Conservation (phyloP, 345 rosid species). For the Pelargonium nanum region DNA sequence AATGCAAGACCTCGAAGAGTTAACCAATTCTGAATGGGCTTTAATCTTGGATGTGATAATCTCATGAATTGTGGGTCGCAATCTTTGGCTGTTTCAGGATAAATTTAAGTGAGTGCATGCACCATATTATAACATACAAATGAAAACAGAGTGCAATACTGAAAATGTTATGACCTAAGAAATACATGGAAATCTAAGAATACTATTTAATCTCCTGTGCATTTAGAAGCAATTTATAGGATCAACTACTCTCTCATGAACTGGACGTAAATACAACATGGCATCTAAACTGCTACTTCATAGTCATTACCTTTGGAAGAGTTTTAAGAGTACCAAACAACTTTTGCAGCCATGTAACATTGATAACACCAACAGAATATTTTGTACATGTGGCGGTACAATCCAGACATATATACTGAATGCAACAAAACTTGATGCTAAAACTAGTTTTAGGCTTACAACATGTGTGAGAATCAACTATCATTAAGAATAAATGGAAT, state of each 20-base stretch:
- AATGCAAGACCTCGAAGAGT: constrained; percentile 48
- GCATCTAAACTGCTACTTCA: not conserved
- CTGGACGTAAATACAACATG: not conserved
- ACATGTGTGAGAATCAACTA: not conserved
- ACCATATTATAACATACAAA: not conserved
- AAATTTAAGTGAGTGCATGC: constrained; percentile 7
- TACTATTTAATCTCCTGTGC: too few relatives aligned
- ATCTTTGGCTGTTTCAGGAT: constrained; percentile 60
- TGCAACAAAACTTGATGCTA: not conserved
- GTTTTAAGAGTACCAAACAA: not conserved
- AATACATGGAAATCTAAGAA: too few relatives aligned
- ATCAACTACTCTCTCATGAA: not conserved
- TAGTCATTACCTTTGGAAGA: not conserved
- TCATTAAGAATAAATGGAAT: not conserved
- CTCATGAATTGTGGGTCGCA: constrained; percentile 93
- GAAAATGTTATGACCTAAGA: not conserved
- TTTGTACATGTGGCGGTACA: not conserved
- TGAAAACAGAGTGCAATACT: not conserved
- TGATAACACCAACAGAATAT: not conserved
- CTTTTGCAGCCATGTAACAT: not conserved
- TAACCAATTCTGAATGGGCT: constrained; percentile 48
- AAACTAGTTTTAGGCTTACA: not conserved
- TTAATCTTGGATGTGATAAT: constrained; percentile 82
- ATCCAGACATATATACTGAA: not conserved
- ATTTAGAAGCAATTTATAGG: not conserved